These are phyloP conservation scores for Cinchona pubescens DNA, from an alignment of 257 asterid species.

Conservation along the genomic window DNA sequence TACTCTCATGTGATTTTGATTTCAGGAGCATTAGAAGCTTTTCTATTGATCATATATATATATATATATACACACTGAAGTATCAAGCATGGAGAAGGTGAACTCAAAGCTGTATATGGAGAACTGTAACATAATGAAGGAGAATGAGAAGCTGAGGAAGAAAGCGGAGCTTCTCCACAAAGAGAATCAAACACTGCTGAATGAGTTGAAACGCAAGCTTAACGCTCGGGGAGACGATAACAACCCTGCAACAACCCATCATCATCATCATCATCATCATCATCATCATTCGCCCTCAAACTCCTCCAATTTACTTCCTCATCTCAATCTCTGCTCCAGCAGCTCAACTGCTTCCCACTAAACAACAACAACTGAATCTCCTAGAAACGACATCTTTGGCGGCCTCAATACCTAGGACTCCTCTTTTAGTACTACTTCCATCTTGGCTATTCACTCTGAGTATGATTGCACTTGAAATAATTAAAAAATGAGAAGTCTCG, in stretches of 20 bases:
- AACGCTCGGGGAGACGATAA: slow-evolving; percentile 32
- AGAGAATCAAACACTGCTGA: slow-evolving; percentile 68
- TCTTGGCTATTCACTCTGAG: too few species aligned
- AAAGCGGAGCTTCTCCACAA: slow-evolving; percentile 72
- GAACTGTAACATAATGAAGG: slow-evolving; percentile 69
- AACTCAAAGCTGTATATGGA: slow-evolving; percentile 71
- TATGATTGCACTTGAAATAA: too few species aligned
- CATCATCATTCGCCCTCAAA: too few species aligned
- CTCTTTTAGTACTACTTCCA: not conserved
- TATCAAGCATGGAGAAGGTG: slow-evolving; percentile 50
- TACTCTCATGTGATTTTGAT: too few species aligned
- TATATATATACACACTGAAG: too few species aligned
- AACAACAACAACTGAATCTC: slow-evolving; percentile 37
- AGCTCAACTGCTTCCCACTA: slow-evolving; percentile 35
- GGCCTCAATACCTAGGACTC: slow-evolving; percentile 22
- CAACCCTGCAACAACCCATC: slow-evolving; percentile 23
- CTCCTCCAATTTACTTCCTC: slow-evolving; percentile 25
- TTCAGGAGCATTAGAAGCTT: not conserved
- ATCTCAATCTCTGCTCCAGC: slow-evolving; percentile 20
- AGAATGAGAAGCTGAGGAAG: slow-evolving; percentile 76
- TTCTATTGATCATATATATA: not conserved
- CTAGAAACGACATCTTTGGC: slow-evolving; percentile 8
- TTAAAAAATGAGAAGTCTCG: too few species aligned
- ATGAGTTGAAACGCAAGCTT: slow-evolving; percentile 56
- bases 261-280: too few species aligned